Evolutionary conservation across 805 yeast species (phyloP), one percentile per base, ranked within the genome.

Genomic region (Pichia exigua): DNA sequence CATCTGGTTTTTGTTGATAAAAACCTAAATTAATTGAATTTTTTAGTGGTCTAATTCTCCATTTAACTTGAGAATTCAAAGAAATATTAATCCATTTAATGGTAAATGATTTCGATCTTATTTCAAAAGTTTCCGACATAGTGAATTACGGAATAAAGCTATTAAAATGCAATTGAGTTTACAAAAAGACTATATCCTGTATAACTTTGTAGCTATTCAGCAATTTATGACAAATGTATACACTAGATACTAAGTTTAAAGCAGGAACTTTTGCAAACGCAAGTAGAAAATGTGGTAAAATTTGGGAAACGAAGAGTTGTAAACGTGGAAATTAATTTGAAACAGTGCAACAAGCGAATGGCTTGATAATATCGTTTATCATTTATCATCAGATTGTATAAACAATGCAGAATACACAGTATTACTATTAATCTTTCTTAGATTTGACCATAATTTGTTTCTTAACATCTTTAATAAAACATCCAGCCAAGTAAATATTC

Each of bases 31-130:
- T 60, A 54, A 85, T 77, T 17, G 87, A 78, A 58, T 79, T 77
- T 62, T 82, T 83, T 55, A 84, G 65, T 1, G 98, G 97, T 60
- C 83, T 84, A 48, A 90, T 75, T 62, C 85, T 91, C 86, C 94
- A 92, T 55, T 78, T 78, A 44, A 92, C 77, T 20, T 74, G 65
- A 30, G 83, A 77, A 53, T 81, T 77, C 41, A 80, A 85, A 0
- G 87, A 85, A 8, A 87, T 86, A 55, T 82, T 78, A 50, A 91
- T 82, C 98, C 98, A 94, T 60, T 92, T 88, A 61, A 91, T 87
- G 55, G 90, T 80, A 62, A 87, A 92, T 52, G 94, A 85, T 66
- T 88, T 86, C 47, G 95, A 83, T 60, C 91, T 95, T 24, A 94
- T 81, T 67, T 92, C 97, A 46, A 94, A 77, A 2, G 90, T 83